Evolutionary conservation across 2,329 filamentous ascomycete genomes (phyloP), one percentile per base, ranked within the genome.

Genomic region (Ophiocordyceps sinensis): DNA sequence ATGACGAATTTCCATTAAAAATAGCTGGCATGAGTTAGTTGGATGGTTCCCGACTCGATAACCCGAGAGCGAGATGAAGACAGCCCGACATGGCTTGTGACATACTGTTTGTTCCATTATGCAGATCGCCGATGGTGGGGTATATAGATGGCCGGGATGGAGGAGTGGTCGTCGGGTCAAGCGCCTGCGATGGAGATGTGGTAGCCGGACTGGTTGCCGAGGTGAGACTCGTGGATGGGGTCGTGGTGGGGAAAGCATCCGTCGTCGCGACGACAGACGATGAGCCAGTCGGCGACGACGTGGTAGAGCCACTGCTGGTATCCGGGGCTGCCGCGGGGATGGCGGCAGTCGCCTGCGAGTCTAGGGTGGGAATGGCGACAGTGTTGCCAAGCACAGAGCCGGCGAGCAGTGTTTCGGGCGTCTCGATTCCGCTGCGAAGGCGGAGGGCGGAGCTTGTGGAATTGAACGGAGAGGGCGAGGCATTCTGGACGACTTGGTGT

Each of bases 381-480:
- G 64, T 64, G 41, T 59, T 53, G 48, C 56, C 61, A 32, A 62
- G 59, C 42, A 50, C 50, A 38, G 57, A 48, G 49, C 59, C 55
- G 45, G 60, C 49, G 45, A 64, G 50, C 42, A 61, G 53, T 42
- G 65, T 65, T 49, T 59, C 55, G 31, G 64, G 53, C 37, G 59
- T 47, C 34, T 60, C 57, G 47, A 52, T 56, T 41, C 65, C 48
- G 28, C 71, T 75, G 43, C 64, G 56, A 19, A 66, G 53, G 40
- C 61, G 55, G 37, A 73, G 51, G 38, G 66, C 59, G 26, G 59
- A 61, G 45, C 72, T 15, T 17, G 32, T 10, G 5, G 32, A 17
- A 15, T 15, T 35, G 10, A 7, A 26, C 23, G 23, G 23, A 26
- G 23, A 26, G 23, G 23, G 23, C 23, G 23, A 26, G 23, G 23